Percentiles rank a stretch among this genome's conserved stretches.
Conservation (phyloP, 768 basidiomycete species). For the Lyophyllum semitale region DNA sequence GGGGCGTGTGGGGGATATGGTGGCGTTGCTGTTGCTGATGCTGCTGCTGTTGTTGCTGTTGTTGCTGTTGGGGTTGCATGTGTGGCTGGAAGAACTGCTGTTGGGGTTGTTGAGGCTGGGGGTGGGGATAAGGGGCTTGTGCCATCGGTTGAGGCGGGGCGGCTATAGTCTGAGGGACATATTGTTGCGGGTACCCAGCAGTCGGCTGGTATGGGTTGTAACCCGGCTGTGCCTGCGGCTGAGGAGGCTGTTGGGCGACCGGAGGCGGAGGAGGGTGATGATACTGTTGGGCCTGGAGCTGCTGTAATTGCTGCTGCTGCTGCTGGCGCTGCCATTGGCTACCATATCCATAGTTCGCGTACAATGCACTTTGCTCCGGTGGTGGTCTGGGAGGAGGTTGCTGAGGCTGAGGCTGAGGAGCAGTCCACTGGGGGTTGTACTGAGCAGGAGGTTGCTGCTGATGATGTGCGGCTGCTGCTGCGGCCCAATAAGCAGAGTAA, state of each 20-base stretch:
- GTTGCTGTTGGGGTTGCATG: conserved; percentile 45
- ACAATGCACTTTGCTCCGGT: conserved; percentile 80
- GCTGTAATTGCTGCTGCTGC: conserved; percentile 47
- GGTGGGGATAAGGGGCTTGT: conserved; percentile 52
- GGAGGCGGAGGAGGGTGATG: too few relatives aligned
- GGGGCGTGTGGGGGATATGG: conserved; percentile 62
- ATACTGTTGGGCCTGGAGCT: conserved; percentile 52
- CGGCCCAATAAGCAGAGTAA: conserved; percentile 79
- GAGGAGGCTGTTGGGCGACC: conserved; percentile 52
- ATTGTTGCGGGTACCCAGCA: conserved; percentile 64
- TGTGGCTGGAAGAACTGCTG: conserved; percentile 50
- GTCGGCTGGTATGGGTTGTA: conserved; percentile 78
- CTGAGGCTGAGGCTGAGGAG: conserved; percentile 48
- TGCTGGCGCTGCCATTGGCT: conserved; percentile 75
- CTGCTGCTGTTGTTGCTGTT: too few relatives aligned
- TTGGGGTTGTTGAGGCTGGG: conserved; percentile 40
- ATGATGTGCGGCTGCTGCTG: conserved; percentile 49
- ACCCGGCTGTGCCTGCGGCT: too few relatives aligned
- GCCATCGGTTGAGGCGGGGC: conserved; percentile 53
- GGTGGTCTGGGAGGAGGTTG: conserved; percentile 52
- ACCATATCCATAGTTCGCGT: conserved; percentile 92
- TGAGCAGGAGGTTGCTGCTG: conserved; percentile 53
- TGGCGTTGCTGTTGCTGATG: conserved; percentile 49
- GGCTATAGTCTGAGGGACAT: conserved; percentile 58
- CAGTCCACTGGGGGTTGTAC: conserved; percentile 69